Base-by-base conservation (phyloP, 768 basidiomycete species). In the Lyophyllum shimeji region DNA sequence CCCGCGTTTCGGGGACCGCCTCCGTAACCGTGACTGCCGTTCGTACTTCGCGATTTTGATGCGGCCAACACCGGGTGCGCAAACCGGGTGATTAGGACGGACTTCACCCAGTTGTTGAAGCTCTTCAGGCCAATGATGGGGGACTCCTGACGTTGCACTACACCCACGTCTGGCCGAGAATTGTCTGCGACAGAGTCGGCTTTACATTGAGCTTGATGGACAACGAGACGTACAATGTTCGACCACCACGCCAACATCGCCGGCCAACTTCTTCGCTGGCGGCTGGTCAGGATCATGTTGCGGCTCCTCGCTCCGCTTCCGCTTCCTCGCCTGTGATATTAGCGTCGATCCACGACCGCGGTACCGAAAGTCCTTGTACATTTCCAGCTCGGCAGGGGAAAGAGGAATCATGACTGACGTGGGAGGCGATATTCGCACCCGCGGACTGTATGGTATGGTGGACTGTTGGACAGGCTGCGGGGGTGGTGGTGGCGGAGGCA, bases 31-130 rank as follows among this genome's bases (percentile, higher is more conserved):
- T 50, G 61, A 60, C 56, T 61, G 56, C 63, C 70, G 58, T 57
- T 58, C 52, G 62, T 56, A 24, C 55, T 15, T 57, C 46, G 59
- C 55, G 76, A 77, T 42, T 71, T 69, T 31, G 65, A 60, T 17
- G 58, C 55, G 31, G 76, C 70, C 34, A 93, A 78, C 29, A 77
- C 86, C 2, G 89, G 86, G 67, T 88, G 86, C 0, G 89, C 90
- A 65, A 92, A 97, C 50, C 90, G 90, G 8, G 89, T 87, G 66
- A 99, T 97, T 59, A 98, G 80, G 17, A 98, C 95, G 9, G 93
- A 94, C 71, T 99, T 99, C 63, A 98, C 89, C 97, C 97, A 99
- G 75, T 99, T 99, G 75, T 99, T 99, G 76, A 98, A 99, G 68
- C 82, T 89, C 72, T 97, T 98, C 52, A 99, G 82, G 34, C 97